These are phyloP conservation scores for Thelephora aurantiotincta DNA, from an alignment of 768 basidiomycete genomes.

Conservation along the genomic window DNA sequence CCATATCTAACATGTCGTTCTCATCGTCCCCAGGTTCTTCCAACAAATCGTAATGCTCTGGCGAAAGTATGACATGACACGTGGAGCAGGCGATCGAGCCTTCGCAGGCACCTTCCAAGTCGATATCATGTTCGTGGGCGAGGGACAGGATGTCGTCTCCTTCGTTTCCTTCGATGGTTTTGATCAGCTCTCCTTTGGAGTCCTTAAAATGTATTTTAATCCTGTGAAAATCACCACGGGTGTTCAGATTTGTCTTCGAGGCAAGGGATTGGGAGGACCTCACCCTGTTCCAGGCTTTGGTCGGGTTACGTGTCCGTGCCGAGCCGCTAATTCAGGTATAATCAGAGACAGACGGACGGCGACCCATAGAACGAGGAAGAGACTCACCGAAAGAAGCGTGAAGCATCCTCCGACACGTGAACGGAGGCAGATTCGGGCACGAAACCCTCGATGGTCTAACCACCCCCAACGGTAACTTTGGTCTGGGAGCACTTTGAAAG, in stretches of 20 bases:
- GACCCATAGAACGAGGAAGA: no score
- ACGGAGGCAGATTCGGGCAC: no score
- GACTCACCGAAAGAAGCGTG: no score
- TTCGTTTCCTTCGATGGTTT: conserved; percentile 84
- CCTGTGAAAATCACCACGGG: conserved; percentile 24
- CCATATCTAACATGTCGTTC: conserved; percentile 97
- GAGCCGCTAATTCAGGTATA: conserved; percentile 6
- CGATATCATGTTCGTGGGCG: conserved; percentile 92
- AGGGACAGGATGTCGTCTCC: conserved; percentile 87
- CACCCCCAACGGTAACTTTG: no score
- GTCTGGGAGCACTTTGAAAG: no score
- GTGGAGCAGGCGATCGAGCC: conserved; percentile 95
- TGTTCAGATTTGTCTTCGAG: neutral
- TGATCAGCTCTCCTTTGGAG: conserved; percentile 68
- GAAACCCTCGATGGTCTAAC: no score
- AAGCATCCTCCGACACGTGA: no score
- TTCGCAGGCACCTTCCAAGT: conserved; percentile 98
- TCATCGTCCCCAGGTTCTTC: conserved; percentile 94
- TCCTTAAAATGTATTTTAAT: conserved; percentile 87
- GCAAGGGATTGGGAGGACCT: conserved; percentile 7
- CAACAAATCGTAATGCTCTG: conserved; percentile 71
- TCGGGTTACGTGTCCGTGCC: conserved; percentile 42
- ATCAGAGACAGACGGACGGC: no score
- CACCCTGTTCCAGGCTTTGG: conserved; percentile 62
- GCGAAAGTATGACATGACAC: conserved; percentile 82